These are phyloP conservation scores for Aspergillus pseudoterreus DNA, from an alignment of 2,329 filamentous ascomycete species.

Conservation along the genomic window DNA sequence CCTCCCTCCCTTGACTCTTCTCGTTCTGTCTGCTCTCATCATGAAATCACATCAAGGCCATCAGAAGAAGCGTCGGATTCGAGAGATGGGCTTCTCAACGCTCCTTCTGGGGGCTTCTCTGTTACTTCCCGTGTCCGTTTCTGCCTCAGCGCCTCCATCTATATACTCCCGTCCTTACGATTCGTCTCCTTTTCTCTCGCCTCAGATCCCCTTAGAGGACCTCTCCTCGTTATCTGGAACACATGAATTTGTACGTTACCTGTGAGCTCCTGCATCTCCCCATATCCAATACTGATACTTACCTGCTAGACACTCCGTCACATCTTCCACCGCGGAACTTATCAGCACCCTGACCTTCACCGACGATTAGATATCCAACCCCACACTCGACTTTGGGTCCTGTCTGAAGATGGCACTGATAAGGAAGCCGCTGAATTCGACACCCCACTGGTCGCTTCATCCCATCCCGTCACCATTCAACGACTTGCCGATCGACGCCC, in stretches of 20 bases:
- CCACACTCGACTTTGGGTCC: slow-evolving; percentile 51
- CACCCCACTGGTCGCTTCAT: slow-evolving; percentile 58
- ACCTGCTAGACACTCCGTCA: slow-evolving; percentile 61
- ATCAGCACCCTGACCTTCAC: slow-evolving; percentile 73
- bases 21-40: slow-evolving; percentile 13
- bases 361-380: slow-evolving; percentile 67
- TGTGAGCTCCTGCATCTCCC: not conserved
- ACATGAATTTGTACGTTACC: slow-evolving; percentile 36
- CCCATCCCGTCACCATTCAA: slow-evolving; percentile 67
- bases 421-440: slow-evolving; percentile 46
- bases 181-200: slow-evolving; percentile 28
- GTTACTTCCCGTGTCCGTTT: slow-evolving; percentile 11
- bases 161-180: slow-evolving; percentile 22
- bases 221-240: slow-evolving; percentile 16
- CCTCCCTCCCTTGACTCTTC: slow-evolving; percentile 3
- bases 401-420: slow-evolving; percentile 38
- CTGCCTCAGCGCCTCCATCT: slow-evolving; percentile 19
- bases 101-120: slow-evolving; percentile 22
- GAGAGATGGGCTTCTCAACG: slow-evolving; percentile 10
- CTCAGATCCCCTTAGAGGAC: slow-evolving; percentile 29
- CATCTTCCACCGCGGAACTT: slow-evolving; percentile 86
- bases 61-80: slow-evolving; percentile 13
- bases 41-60: slow-evolving; percentile 17
- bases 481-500: slow-evolving; percentile 75
- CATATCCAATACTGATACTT: not conserved